These are phyloP conservation scores for Nadsonia fulvescens DNA, from an alignment of 805 yeast genomes.

Conservation along the genomic window DNA sequence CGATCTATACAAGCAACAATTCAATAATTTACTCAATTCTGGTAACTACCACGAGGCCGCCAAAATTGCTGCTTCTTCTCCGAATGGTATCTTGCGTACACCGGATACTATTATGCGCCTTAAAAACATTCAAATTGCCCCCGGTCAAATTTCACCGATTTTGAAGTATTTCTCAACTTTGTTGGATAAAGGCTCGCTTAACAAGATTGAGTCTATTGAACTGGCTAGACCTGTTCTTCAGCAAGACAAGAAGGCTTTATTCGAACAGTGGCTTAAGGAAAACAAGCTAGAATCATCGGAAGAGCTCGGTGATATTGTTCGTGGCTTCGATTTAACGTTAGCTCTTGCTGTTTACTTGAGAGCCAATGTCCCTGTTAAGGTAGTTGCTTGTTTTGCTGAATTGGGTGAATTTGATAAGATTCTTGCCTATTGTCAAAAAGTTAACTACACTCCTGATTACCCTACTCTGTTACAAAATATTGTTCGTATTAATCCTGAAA, in stretches of 20 bases:
- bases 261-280: slow-evolving; percentile 93
- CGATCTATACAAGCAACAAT: slow-evolving; percentile 74
- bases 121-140: slow-evolving; percentile 77
- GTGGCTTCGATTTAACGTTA: slow-evolving; percentile 66
- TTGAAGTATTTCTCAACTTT: slow-evolving; percentile 81
- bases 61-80: slow-evolving; percentile 88
- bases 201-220: slow-evolving; percentile 85
- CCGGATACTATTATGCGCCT: slow-evolving; percentile 86
- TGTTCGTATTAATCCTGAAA: slow-evolving; percentile 87
- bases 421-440: slow-evolving; percentile 82
- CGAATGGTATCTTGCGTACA: slow-evolving; percentile 63
- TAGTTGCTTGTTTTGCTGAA: slow-evolving; percentile 82
- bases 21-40: slow-evolving; percentile 61
- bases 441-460: slow-evolving; percentile 76
- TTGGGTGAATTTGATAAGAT: slow-evolving; percentile 93
- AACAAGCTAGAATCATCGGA: slow-evolving; percentile 90
- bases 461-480: slow-evolving; percentile 78
- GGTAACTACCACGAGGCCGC: slow-evolving; percentile 91
- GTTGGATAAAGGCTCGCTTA: slow-evolving; percentile 81
- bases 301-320: slow-evolving; percentile 90
- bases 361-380: slow-evolving; percentile 70
- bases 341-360: slow-evolving; percentile 85
- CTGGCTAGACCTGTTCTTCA: slow-evolving; percentile 89
- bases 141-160: slow-evolving; percentile 89
- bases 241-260: slow-evolving; percentile 81